These are phyloP conservation scores for Yarrowia phangngaensis DNA, from an alignment of 805 yeast species.

Conservation along the genomic window DNA sequence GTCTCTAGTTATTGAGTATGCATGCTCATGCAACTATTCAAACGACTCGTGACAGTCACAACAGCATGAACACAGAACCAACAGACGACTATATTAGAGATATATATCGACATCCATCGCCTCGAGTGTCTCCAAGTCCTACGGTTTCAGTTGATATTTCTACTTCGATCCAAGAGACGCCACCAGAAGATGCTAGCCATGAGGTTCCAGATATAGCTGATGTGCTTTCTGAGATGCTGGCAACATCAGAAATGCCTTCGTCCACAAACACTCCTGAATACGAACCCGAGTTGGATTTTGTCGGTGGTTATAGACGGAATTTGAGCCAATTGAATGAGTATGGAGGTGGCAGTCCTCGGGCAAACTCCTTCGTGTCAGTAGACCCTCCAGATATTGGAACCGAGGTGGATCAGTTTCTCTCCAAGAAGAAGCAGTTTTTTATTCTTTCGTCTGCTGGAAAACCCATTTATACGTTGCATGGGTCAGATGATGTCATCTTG, in stretches of 20 bases:
- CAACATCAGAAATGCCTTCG: slow-evolving; percentile 8
- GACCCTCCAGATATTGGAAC: slow-evolving; percentile 13
- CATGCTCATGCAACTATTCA: no score
- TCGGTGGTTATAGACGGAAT: slow-evolving; percentile 17
- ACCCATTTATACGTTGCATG: slow-evolving; percentile 77
- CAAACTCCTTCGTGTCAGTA: slow-evolving; percentile 17
- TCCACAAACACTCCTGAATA: neutral
- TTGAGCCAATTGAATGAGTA: slow-evolving; percentile 11
- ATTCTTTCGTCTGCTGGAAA: slow-evolving; percentile 82
- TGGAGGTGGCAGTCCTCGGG: neutral
- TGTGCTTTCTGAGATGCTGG: slow-evolving; percentile 14
- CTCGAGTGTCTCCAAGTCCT: slow-evolving; percentile 14
- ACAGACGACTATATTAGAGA: slow-evolving; percentile 22
- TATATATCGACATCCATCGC: slow-evolving; percentile 20
- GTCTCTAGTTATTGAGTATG: no score
- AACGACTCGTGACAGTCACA: no score
- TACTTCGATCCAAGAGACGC: neutral
- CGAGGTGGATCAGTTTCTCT: slow-evolving; percentile 38
- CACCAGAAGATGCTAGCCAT: neutral
- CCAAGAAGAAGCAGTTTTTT: slow-evolving; percentile 62
- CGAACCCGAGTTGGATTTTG: slow-evolving; percentile 23
- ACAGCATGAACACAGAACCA: slow-evolving; percentile 11
- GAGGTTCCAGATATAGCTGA: slow-evolving; percentile 18
- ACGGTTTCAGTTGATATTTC: slow-evolving; percentile 6
- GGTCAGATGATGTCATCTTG: slow-evolving; percentile 60